phyloP scores from a whole-genome alignment of 2,329 filamentous ascomycete genomes.

The Sordariomycetes sp. region DNA sequence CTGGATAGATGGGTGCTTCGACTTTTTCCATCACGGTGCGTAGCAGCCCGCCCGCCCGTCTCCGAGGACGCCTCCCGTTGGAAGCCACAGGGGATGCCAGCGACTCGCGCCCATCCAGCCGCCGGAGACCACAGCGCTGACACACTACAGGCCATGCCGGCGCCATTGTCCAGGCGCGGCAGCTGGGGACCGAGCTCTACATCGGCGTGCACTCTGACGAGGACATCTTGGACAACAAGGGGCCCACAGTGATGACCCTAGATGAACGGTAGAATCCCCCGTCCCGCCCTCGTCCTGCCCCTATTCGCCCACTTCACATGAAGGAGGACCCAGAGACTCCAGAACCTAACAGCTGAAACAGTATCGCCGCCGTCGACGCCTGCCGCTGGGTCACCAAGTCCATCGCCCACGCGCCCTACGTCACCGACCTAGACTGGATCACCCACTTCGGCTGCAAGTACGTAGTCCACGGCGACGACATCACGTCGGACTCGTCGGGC shows the following conservation, averaged over 20 bases:
- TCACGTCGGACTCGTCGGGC: slow-evolving; percentile 86
- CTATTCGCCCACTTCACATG: background rate
- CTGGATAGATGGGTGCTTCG: slow-evolving; percentile 98
- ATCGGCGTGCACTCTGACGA: slow-evolving; percentile 95
- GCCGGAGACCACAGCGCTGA: background rate
- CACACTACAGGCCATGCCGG: slow-evolving; percentile 68
- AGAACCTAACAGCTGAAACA: slow-evolving; percentile 22
- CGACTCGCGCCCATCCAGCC: background rate
- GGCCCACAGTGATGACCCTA: slow-evolving; percentile 92
- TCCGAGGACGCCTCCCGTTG: background rate
- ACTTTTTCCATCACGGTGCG: slow-evolving; percentile 93
- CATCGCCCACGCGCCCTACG: slow-evolving; percentile 81
- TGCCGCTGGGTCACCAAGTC: slow-evolving; percentile 89
- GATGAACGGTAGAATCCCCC: slow-evolving; percentile 58
- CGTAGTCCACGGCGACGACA: slow-evolving; percentile 94
- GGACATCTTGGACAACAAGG: slow-evolving; percentile 92
- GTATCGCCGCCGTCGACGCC: slow-evolving; percentile 80
- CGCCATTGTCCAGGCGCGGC: slow-evolving; percentile 90
- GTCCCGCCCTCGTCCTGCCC: background rate
- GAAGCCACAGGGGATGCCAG: background rate
- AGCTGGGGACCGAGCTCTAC: slow-evolving; percentile 77
- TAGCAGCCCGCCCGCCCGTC: background rate
- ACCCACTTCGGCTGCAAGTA: slow-evolving; percentile 91
- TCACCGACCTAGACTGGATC: slow-evolving; percentile 89
- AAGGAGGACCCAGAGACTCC: background rate